Percentiles rank a stretch among this genome's conserved stretches.
Conservation (phyloP, 2,329 filamentous ascomycete genomes). For the Mariannaea elegans region DNA sequence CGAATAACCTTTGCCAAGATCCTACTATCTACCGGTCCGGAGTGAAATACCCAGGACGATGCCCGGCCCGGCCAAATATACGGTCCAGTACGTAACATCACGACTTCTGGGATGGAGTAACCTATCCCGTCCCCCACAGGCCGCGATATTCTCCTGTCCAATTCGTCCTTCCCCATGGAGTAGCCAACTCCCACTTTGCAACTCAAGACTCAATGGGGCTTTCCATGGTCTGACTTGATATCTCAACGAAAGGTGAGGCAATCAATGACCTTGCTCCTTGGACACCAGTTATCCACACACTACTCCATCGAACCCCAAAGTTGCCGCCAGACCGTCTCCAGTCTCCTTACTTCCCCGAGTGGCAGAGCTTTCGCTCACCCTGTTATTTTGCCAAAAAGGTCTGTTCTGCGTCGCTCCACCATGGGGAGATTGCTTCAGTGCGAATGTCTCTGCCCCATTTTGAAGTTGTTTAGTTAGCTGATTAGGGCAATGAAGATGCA, state of each 20-base stretch:
- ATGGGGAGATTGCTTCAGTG: constrained; percentile 29
- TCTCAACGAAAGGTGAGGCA: background rate
- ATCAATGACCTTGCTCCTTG: background rate
- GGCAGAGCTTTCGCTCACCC: background rate
- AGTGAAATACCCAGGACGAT: constrained; percentile 25
- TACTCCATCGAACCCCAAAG: constrained; percentile 10
- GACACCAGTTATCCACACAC: background rate
- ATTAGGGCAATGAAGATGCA: constrained; percentile 26
- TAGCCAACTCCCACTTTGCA: background rate
- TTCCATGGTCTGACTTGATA: constrained; percentile 7
- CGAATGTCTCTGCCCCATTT: constrained; percentile 20
- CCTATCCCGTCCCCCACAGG: constrained; percentile 29
- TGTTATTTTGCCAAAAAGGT: constrained; percentile 7
- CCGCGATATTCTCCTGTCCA: constrained; percentile 18
- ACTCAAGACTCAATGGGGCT: constrained; percentile 3
- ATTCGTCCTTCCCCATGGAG: constrained; percentile 25
- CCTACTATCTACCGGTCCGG: constrained; percentile 26
- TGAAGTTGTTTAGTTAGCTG: constrained; percentile 19
- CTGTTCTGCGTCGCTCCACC: constrained; percentile 30
- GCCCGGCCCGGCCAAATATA: constrained; percentile 26
- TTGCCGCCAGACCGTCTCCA: constrained; percentile 3
- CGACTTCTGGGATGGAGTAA: constrained; percentile 29
- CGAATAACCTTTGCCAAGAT: too few species aligned
- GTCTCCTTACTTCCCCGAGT: constrained; percentile 12
- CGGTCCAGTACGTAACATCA: constrained; percentile 37